Percentiles rank a stretch among this genome's conserved stretches.
Conservation (phyloP, 805 yeast genomes). For the Sporopachydermia quercuum region DNA sequence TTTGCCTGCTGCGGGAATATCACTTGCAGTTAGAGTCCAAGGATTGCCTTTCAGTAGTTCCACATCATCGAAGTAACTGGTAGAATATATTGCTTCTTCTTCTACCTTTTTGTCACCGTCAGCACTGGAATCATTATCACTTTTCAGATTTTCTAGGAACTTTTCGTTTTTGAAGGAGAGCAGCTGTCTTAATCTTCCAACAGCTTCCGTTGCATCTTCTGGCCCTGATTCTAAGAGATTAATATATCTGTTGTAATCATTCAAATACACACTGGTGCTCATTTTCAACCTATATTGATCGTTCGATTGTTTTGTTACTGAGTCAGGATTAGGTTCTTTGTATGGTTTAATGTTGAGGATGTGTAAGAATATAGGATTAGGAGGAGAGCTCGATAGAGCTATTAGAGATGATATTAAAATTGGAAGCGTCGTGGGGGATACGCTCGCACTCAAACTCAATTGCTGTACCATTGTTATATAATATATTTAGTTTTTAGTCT, state of each 20-base stretch:
- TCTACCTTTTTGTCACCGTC: not conserved
- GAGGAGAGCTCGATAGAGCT: slow-evolving; percentile 12
- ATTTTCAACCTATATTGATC: slow-evolving; percentile 8
- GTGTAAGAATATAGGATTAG: slow-evolving; percentile 5
- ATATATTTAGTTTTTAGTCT: too few relatives aligned
- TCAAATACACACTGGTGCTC: not conserved
- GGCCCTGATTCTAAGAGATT: not conserved
- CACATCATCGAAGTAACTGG: slow-evolving; percentile 2
- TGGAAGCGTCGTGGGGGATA: slow-evolving; percentile 8
- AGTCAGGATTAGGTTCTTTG: slow-evolving; percentile 14
- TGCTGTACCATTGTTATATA: slow-evolving; percentile 16
- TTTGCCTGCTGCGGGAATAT: slow-evolving; percentile 66
- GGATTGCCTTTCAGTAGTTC: slow-evolving; percentile 8
- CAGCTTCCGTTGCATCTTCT: not conserved
- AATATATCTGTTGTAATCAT: not conserved
- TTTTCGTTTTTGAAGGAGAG: slow-evolving; percentile 10
- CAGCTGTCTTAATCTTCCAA: not conserved
- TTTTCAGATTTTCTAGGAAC: slow-evolving; percentile 12
- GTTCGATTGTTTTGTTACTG: slow-evolving; percentile 15
- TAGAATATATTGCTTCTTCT: not conserved
- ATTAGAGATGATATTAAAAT: slow-evolving; percentile 11
- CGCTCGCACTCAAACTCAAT: slow-evolving; percentile 12
- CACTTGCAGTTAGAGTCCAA: slow-evolving; percentile 55
- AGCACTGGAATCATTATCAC: slow-evolving; percentile 3
- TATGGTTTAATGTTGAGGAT: slow-evolving; percentile 10